Percentiles rank a stretch among this genome's conserved stretches.
Conservation (phyloP, 2,329 filamentous ascomycete genomes). For the Ramularia collo-cygni region DNA sequence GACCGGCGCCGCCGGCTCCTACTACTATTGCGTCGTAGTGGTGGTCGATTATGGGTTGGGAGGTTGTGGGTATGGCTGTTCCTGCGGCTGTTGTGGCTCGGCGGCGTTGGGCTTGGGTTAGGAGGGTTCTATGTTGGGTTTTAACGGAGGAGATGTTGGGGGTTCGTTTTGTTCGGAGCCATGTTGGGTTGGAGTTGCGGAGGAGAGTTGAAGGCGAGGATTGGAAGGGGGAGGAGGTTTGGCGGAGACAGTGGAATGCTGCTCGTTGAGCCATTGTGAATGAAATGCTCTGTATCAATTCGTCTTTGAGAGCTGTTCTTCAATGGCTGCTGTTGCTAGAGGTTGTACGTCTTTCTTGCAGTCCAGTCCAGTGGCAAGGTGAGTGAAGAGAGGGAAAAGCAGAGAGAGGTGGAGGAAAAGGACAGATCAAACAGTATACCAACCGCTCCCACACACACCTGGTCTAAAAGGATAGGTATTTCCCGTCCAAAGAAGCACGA, state of each 20-base stretch:
- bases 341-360: too few species aligned
- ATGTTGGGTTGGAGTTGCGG: conserved; percentile 6
- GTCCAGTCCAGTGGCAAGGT: too few species aligned
- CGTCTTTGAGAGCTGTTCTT: too few species aligned
- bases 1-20: conserved; percentile 54
- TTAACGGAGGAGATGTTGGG: not conserved
- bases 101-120: conserved; percentile 22
- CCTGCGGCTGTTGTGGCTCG: conserved; percentile 22
- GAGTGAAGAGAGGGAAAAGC: too few species aligned
- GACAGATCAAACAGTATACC: too few species aligned
- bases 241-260: conserved; percentile 7
- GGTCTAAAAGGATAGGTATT: too few species aligned
- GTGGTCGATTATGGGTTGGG: conserved; percentile 94
- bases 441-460: too few species aligned
- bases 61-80: conserved; percentile 32
- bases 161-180: conserved; percentile 2
- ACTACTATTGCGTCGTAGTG: conserved; percentile 67
- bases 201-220: conserved; percentile 7
- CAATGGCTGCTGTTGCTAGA: too few species aligned
- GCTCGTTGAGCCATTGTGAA: conserved; percentile 15
- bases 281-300: too few species aligned
- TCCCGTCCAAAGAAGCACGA: too few species aligned
- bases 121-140: conserved; percentile 16
- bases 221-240: conserved; percentile 6
- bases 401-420: too few species aligned